Base-by-base conservation (phyloP, 2,329 filamentous ascomycete genomes). In the Mariannaea elegans region DNA sequence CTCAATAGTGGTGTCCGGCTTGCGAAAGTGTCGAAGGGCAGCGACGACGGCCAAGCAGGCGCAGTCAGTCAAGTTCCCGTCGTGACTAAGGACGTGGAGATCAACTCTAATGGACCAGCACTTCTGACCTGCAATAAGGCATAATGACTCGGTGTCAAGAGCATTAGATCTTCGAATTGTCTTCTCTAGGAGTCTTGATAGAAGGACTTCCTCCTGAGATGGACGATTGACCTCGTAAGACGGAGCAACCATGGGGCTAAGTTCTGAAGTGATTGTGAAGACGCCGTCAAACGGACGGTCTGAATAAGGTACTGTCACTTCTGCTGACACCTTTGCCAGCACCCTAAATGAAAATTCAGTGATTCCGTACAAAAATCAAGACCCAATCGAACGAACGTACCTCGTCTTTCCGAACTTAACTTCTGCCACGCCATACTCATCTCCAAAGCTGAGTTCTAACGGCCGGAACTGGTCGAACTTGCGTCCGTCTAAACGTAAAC, bases 261-360 rank as follows among this genome's bases (percentile, higher is more conserved):
- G 87, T 76, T 98, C 95, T 55, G 94, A 91, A 53, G 89, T 86
- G 73, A 98, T 97, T 68, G 89, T 93, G 81, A 98, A 98, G 76
- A 97, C 86, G 75, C 95, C 95, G 75, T 98, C 95, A 74, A 97
- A 97, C 60, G 94, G 94, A 64, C 94, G 90, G 78, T 98, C 94
- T 52, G 90, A 78, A 73, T 90, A 92, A 41, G 95, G 94, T 36
- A 91, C 88, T 10, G 91, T 91, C 62, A 98, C 91, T 79, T 97
- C 92, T 64, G 93, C 91, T 3, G 93, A 94, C 60, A 97, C 90
- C 63, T 92, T 91, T 56, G 90, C 93, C 61, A 96, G 81, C 59
- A 97, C 87, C 71, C 94, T 96, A 68, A 23, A 29, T 34, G 4
- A n/a, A 2, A 19, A 29, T 36, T 71, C 29, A 71, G 65, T 39